phyloP scores from a whole-genome alignment of 225 moss, liverwort and hornwort genomes.

The Rhytidiadelphus loreus region DNA sequence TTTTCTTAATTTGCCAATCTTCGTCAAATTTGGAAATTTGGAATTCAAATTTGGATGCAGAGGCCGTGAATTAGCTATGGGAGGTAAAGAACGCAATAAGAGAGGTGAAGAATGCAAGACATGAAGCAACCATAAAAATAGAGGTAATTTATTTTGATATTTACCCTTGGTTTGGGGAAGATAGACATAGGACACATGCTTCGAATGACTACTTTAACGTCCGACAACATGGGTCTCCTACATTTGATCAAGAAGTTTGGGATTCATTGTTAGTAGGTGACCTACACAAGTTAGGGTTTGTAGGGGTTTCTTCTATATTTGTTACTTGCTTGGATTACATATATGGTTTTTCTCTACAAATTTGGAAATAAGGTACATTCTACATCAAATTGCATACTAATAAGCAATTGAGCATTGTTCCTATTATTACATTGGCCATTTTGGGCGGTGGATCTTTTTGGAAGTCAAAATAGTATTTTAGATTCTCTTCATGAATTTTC shows the following conservation, averaged over 20 bases:
- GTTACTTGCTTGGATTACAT: background rate
- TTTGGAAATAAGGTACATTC: accelerated
- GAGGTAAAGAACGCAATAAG: too few species aligned
- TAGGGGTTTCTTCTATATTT: too few species aligned
- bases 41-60: background rate
- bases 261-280: too few species aligned
- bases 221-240: accelerated
- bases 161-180: background rate
- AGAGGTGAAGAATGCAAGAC: background rate
- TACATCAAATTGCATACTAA: background rate
- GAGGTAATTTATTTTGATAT: background rate
- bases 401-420: accelerated
- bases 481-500: background rate
- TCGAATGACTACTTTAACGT: background rate
- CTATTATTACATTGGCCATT: too few species aligned
- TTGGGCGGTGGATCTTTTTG: accelerated
- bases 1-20: accelerated
- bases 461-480: background rate
- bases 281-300: background rate
- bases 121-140: background rate
- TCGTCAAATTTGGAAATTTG: background rate
- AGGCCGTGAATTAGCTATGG: accelerated
- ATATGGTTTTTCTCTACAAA: accelerated
- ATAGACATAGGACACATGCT: accelerated
- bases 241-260: accelerated